Percentiles rank a stretch among this genome's conserved stretches.
These are phyloP conservation scores for Scorias spongiosa DNA, from an alignment of 2,329 filamentous ascomycete genomes.

Conservation along the genomic window DNA sequence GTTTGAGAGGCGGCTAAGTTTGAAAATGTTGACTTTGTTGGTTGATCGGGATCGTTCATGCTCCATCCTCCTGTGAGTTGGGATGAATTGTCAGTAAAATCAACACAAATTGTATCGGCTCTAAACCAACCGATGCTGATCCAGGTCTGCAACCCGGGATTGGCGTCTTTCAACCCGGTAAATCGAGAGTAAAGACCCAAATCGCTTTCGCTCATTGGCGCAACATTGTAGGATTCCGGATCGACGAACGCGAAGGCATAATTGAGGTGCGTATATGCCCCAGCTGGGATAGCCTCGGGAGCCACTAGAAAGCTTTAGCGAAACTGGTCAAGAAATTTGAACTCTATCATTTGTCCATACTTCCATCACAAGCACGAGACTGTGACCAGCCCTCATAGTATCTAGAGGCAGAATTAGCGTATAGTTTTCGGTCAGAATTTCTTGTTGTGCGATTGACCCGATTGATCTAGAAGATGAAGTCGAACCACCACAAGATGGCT, in stretches of 20 bases:
- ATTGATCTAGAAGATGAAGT: background rate
- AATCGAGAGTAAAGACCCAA: no score
- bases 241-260: slow-evolving; percentile 30
- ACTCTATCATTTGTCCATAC: background rate
- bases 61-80: slow-evolving; percentile 20
- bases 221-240: slow-evolving; percentile 14
- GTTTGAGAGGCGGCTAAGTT: background rate
- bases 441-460: background rate
- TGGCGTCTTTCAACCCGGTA: no score
- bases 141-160: no score
- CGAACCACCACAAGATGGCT: no score
- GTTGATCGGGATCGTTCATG: slow-evolving; percentile 19
- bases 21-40: slow-evolving; percentile 11
- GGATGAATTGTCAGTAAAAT: no score
- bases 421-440: background rate
- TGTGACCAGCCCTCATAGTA: background rate
- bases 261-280: slow-evolving; percentile 12
- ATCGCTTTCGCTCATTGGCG: slow-evolving; percentile 8
- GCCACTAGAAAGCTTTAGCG: background rate
- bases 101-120: no score
- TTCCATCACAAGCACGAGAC: background rate
- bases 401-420: background rate
- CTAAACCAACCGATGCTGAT: no score
- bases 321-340: background rate
- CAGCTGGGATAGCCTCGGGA: background rate